Base-by-base conservation (phyloP, 805 yeast genomes). In the Cyberlindnera japonica region DNA sequence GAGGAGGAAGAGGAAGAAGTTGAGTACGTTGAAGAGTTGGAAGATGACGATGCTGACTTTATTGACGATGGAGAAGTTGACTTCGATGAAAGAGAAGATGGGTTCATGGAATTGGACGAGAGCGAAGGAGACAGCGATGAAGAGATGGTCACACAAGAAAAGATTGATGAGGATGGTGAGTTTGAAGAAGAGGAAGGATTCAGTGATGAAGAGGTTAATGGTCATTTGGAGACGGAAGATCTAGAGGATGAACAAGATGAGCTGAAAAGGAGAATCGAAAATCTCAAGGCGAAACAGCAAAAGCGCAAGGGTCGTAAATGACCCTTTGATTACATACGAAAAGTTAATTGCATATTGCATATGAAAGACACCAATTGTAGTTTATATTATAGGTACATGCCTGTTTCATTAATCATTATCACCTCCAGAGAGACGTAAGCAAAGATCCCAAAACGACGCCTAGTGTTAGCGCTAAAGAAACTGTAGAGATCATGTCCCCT, bases 21-120 rank as follows among this genome's bases (percentile, higher is more conserved):
- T n/a, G 90, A 83, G 50, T 82, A 81, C 53, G 66, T 77, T 18
- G 91, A 83, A 61, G 90, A 81, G 51, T 57, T 82, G 19, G 75
- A 70, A 35, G 74, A 68, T 43, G 73, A 68, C 4, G 67, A 61
- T 5, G 58, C 59, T 22, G 65, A 54, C 16, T 61, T 57, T 15
- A 55, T 48, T 16, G 55, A 53, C 26, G 67, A 59, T 21, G 67
- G 58, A 5, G 36, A 67, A 60, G 46, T 61, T 47, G 44, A 41
- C 34, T 36, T 27, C 26, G 37, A 36, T 21, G 40, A 54, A 23
- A 65, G 56, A 13, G 61, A 43, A 7, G 54, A 53, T 17, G 68
- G 29, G 57, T 57, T 5, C 66, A 61, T 21, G 65, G 60, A 42
- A 61, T 9, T 49, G 35, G 54, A 49, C 27, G 48, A 30, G 6